Evolutionary conservation across 1,284 basidiomycete genomes (phyloP).

Genomic region (Rhodotorula sp.): DNA sequence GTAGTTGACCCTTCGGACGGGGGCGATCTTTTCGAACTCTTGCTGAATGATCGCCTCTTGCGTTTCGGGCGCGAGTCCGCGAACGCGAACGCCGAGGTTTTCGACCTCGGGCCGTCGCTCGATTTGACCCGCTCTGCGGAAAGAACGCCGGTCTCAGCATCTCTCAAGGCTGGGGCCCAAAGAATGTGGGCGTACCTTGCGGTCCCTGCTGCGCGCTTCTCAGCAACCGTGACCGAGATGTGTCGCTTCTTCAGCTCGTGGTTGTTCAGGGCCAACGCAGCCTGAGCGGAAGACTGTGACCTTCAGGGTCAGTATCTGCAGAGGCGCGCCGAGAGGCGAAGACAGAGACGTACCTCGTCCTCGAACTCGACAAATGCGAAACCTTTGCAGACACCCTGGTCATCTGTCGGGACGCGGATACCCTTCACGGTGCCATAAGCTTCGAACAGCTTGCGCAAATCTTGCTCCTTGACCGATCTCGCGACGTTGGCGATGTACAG

Average conservation of each 20-base stretch:
- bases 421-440: constrained; percentile 79
- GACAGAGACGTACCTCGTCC: constrained; percentile 58
- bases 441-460: constrained; percentile 72
- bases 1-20: constrained; percentile 63
- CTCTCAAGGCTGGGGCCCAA: neutral
- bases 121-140: neutral
- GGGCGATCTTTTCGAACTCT: constrained; percentile 69
- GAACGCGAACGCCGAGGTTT: constrained; percentile 64
- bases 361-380: constrained; percentile 93
- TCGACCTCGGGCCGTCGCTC: constrained; percentile 56
- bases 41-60: constrained; percentile 90
- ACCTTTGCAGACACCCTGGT: constrained; percentile 70
- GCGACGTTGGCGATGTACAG: constrained; percentile 80
- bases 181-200: constrained; percentile 51
- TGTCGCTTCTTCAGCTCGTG: constrained; percentile 76
- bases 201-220: constrained; percentile 63
- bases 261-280: constrained; percentile 75
- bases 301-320: neutral
- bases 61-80: constrained; percentile 65
- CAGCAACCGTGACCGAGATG: constrained; percentile 77
- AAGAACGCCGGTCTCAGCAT: neutral
- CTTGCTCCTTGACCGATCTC: constrained; percentile 67
- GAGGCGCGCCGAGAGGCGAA: too few relatives aligned
- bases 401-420: constrained; percentile 71
- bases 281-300: constrained; percentile 64